Percentiles rank a stretch among this genome's conserved stretches.
These are phyloP conservation scores for Inonotus hispidus DNA, from an alignment of 1,284 basidiomycete genomes.

Conservation along the genomic window DNA sequence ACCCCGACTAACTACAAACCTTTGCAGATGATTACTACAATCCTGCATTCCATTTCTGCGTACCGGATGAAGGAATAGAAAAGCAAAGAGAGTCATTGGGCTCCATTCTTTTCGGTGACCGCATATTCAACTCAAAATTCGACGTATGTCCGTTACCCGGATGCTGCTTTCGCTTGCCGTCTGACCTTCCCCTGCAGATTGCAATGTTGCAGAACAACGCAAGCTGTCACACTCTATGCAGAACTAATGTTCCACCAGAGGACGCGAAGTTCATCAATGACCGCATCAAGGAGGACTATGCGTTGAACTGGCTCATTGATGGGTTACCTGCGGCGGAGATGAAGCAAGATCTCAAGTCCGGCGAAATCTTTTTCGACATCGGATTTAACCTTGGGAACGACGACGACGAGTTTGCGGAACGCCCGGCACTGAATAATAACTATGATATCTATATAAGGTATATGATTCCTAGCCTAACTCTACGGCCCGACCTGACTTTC, in stretches of 20 bases:
- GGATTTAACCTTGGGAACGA: slow-evolving; percentile 78
- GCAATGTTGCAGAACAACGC: slow-evolving; percentile 69
- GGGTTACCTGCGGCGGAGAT: slow-evolving; percentile 92
- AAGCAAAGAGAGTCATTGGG: slow-evolving; percentile 87
- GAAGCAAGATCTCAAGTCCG: slow-evolving; percentile 73
- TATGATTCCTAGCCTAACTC: slow-evolving; percentile 20
- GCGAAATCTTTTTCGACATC: slow-evolving; percentile 87
- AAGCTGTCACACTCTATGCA: slow-evolving; percentile 78
- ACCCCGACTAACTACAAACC: slow-evolving; percentile 7
- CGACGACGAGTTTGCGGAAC: slow-evolving; percentile 45
- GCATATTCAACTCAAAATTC: slow-evolving; percentile 90
- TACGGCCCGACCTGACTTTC: slow-evolving; percentile 19
- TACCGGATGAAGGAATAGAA: slow-evolving; percentile 70
- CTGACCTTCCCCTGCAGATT: slow-evolving; percentile 42
- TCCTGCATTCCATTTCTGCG: slow-evolving; percentile 81
- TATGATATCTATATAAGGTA: slow-evolving; percentile 80
- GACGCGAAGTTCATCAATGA: slow-evolving; percentile 89
- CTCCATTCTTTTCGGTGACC: slow-evolving; percentile 92
- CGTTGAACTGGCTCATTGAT: slow-evolving; percentile 92
- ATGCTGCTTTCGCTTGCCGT: slow-evolving; percentile 2
- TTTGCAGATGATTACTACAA: slow-evolving; percentile 83
- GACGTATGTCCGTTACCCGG: slow-evolving; percentile 46
- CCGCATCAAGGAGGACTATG: slow-evolving; percentile 89
- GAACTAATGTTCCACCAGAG: slow-evolving; percentile 53
- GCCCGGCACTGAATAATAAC: slow-evolving; percentile 85